These are phyloP conservation scores for Populus deltoides DNA, from an alignment of 345 rosid species.

Conservation along the genomic window DNA sequence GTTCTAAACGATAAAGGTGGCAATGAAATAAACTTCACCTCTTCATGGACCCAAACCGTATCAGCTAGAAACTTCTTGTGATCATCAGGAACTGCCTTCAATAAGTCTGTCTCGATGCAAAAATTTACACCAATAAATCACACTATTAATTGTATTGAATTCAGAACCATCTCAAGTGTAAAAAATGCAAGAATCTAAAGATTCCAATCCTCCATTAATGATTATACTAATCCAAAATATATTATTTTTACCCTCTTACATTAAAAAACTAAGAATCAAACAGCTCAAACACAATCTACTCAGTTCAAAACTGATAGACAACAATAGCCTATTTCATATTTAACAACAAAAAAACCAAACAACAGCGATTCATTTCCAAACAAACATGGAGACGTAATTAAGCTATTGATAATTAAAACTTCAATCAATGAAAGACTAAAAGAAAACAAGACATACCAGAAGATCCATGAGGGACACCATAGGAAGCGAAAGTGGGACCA, in stretches of 20 bases:
- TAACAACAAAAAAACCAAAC: background rate
- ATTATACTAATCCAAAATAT: background rate
- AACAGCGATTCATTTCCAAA: background rate
- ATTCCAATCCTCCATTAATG: background rate
- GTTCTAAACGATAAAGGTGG: background rate
- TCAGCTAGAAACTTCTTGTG: constrained; percentile 81
- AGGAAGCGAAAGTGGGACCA: constrained; percentile 65
- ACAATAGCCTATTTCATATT: background rate
- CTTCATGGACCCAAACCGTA: constrained; percentile 86
- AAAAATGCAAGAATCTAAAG: background rate
- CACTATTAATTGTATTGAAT: background rate
- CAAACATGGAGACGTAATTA: background rate
- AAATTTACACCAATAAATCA: background rate
- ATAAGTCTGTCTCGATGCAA: constrained; percentile 48
- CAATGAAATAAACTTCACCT: constrained; percentile 39
- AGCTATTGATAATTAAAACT: background rate
- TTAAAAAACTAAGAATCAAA: background rate
- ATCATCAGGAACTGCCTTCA: constrained; percentile 71
- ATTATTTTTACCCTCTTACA: background rate
- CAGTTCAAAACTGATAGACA: background rate
- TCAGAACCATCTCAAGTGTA: background rate
- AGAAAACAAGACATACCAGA: constrained; percentile 44
- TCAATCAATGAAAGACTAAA: background rate
- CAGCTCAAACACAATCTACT: background rate
- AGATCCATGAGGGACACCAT: constrained; percentile 83